Base-by-base conservation (phyloP, 345 rosid genomes). In the Garcia nutans region DNA sequence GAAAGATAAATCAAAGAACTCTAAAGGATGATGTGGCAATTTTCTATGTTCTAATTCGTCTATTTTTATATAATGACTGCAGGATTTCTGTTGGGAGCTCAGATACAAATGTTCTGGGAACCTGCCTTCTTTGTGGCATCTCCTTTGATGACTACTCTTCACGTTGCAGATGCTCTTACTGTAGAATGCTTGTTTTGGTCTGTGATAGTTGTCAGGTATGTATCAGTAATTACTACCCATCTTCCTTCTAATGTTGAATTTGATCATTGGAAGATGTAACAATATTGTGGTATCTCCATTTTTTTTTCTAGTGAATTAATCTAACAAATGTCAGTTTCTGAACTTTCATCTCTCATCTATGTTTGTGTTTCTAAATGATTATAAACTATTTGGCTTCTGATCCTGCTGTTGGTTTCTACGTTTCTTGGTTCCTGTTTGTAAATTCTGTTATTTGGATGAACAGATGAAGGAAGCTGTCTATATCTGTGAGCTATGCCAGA, bases 71-170 rank as follows among this genome's bases (percentile, higher is more conserved):
- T 77, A 19, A 56, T 78, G 59, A 73, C 69, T 84, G 72, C 74
- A 93, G 99, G 73, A 92, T 96, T 77, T 87, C 99, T 63, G 98
- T 96, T 70, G 97, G 96, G 83, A 96, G 94, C 82, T 86, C 90
- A 41, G 85, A 86, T 75, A 67, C 86, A 71, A 82, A 84, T 66
- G 75, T 89, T 70, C 17, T 88, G 74, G 96, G 97, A 52, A 78
- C 73, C 78, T 96, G 99, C 86, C 93, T 91, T 82, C 85, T 87
- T 69, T 93, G 96, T 84, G 83, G 84, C 74, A 72, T 85, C 74
- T 76, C 86, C 28, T 96, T 88, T 56, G 98, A 96, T 67, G 94
- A 96, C 83, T 93, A 96, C 81, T 88, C 94, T 74, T 81, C 91
- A 63, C 93, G 98, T 65, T 87, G 93, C 79, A 88, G 97, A 75